Percentiles rank a stretch among this genome's conserved stretches.
Evolutionary conservation across 2,329 filamentous ascomycete species (phyloP).

Genomic region (Epichloe typhina): DNA sequence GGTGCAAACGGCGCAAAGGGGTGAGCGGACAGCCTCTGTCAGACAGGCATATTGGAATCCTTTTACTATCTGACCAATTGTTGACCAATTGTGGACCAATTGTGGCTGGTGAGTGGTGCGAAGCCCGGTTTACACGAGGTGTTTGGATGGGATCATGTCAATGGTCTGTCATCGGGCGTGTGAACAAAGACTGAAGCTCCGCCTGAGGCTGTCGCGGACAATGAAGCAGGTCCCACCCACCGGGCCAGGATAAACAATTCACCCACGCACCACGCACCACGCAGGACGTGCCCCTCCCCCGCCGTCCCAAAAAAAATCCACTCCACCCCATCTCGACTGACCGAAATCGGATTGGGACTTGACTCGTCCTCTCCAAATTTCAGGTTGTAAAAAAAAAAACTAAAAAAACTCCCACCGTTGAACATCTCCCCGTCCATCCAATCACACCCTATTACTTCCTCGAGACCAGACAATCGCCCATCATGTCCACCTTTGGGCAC

Average conservation of each 20-base stretch:
- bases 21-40: too few relatives aligned
- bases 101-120: too few relatives aligned
- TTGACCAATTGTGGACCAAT: too few relatives aligned
- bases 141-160: too few relatives aligned
- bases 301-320: not conserved
- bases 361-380: not conserved
- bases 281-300: not conserved
- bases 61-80: too few relatives aligned
- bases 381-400: not conserved
- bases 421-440: not conserved
- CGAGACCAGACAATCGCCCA: not conserved
- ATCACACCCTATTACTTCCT: not conserved
- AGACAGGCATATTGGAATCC: too few relatives aligned
- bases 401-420: not conserved
- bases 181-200: too few relatives aligned
- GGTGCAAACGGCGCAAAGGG: not conserved
- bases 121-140: too few relatives aligned
- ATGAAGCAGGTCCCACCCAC: too few relatives aligned
- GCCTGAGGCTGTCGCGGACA: too few relatives aligned
- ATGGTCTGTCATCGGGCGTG: too few relatives aligned
- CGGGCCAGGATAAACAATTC: not conserved
- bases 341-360: not conserved
- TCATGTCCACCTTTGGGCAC: constrained; percentile 79
- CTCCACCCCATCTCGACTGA: not conserved
- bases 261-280: not conserved